Evolutionary conservation across 2,329 filamentous ascomycete species (phyloP).

Genomic region (Alternaria triticimaculans): DNA sequence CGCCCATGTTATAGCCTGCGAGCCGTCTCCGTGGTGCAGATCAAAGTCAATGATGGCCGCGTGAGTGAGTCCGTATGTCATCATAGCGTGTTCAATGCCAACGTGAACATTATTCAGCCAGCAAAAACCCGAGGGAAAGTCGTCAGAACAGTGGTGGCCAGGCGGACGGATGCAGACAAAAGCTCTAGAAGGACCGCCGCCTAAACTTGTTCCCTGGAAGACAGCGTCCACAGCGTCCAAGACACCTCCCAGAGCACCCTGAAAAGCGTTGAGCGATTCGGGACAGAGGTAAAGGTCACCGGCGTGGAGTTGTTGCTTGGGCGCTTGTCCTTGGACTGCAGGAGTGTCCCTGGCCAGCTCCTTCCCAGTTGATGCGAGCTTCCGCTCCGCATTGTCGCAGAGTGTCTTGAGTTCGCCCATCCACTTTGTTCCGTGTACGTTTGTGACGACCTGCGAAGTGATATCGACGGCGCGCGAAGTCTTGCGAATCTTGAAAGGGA

Average conservation of each 20-base stretch:
- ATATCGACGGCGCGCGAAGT: conserved; percentile 75
- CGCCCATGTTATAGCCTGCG: conserved; percentile 90
- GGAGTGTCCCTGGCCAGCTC: conserved; percentile 69
- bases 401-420: conserved; percentile 89
- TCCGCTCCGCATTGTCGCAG: conserved; percentile 81
- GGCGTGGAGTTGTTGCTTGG: conserved; percentile 75
- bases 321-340: conserved; percentile 52
- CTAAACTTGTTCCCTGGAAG: conserved; percentile 61
- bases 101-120: conserved; percentile 99
- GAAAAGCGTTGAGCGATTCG: conserved; percentile 84
- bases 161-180: conserved; percentile 94
- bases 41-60: conserved; percentile 70
- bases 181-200: conserved; percentile 70
- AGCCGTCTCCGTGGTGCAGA: conserved; percentile 65
- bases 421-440: conserved; percentile 90
- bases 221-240: conserved; percentile 91
- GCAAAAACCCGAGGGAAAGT: conserved; percentile 92
- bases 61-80: conserved; percentile 86
- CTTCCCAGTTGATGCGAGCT: conserved; percentile 76
- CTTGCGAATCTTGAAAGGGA: conserved; percentile 86
- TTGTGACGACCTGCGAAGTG: conserved; percentile 78
- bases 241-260: conserved; percentile 90
- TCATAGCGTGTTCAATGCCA: conserved; percentile 87
- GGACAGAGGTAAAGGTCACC: conserved; percentile 90
- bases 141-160: conserved; percentile 91